Base-by-base conservation (phyloP, 208 protist genomes). In the Willaertia magna region DNA sequence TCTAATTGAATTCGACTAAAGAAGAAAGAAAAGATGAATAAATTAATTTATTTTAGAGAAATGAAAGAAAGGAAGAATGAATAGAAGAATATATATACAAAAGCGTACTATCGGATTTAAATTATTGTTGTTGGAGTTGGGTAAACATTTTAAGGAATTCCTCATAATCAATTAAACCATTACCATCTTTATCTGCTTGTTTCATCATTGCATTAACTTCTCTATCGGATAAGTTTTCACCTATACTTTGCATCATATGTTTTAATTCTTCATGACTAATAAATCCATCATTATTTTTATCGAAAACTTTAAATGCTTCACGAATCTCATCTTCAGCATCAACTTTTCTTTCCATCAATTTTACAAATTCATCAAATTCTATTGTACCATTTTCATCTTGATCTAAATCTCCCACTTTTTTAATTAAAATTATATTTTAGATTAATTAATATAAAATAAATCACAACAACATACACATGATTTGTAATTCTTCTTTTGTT, bases 251-350 rank as follows among this genome's bases (percentile, higher is more conserved):
- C 85, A 98, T 93, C 78, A 98, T 92, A 86, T 93, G 94, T 55
- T 95, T 92, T 47, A 98, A 92, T 88, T 97, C 95, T 86, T 94
- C 91, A n/a, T 93, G 93, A 12, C 93, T 89, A 85, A 98, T 94
- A 46, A 93, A 91, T 40, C 96, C 97, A 76, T 94, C 93, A 14
- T 93, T 91, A 52, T 98, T 94, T 16, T 93, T 91, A 90, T 98
- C 96, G 85, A 98, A 97, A 39, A 94, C 91, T 7, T 91, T 86
- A 91, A 98, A 98, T 11, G 96, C 96, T 46, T 97, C 93, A 18
- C 88, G 89, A 26, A 96, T 92, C 46, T 97, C 95, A 42, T 93
- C 90, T 26, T 92, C 91, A 44, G 90, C 90, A 46, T 94, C 91
- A 46, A 16, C 20, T 40, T 47, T 61, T 46, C 20, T n/a, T 74